Base-by-base conservation (phyloP, 169 alveolate species). In the Plasmodium blacklocki region DNA sequence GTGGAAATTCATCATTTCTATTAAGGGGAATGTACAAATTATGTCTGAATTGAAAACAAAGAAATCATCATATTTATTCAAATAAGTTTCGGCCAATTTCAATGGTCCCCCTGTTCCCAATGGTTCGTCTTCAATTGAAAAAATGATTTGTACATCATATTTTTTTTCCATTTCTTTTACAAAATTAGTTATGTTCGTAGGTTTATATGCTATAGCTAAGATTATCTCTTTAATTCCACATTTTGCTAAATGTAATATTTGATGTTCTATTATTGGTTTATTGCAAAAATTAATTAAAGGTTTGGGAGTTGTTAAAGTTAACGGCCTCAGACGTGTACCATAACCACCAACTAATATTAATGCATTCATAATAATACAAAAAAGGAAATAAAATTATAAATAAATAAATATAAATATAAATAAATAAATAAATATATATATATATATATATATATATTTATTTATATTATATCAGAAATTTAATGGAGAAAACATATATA, bases 261-360 rank as follows among this genome's bases (percentile, higher is more conserved):
- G 98, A 73, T 96, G 95, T 83, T 97, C 98, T 15, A 97, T 92
- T 47, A 98, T 97, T 3, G 99, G 99, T 56, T 95, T 94, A 92
- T 98, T 98, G 60, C 99, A 98, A 93, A 98, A 98, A 74, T 97
- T 98, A 54, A 98, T 96, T 50, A 98, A 76, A 0, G 99, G 99
- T 91, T 98, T 98, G 3, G 99, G 99, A 18, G 96, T 97, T 21
- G 98, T 92, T 54, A 98, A 95, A 52, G 99, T 98, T 67, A 98
- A 95, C 29, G 99, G 99, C 71, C 99, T 95, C 50, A 98, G 97
- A 73, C 99, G 95, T 26, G 99, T 98, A 39, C 99, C 99, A 92
- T 95, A 98, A 39, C 99, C 99, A 15, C 99, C 99, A 19, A 98
- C 99, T 52, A 98, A 93, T 58, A 98, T 97, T 26, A 98, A 93